Conservation (phyloP, 2,329 filamentous ascomycete genomes). For the Diaporthe ilicicola region DNA sequence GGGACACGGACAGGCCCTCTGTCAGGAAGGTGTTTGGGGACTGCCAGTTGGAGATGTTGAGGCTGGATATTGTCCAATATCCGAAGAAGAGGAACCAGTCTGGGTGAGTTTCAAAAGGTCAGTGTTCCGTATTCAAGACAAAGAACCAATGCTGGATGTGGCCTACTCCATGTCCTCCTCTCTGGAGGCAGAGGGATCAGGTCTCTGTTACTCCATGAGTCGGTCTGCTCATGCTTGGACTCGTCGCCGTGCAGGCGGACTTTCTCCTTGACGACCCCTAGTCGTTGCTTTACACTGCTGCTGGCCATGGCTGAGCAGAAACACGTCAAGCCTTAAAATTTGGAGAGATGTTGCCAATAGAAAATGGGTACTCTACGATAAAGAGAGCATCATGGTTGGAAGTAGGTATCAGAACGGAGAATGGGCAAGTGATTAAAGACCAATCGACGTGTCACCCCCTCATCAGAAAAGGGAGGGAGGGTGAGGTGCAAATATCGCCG, state of each 20-base stretch:
- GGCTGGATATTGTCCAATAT: conserved; percentile 41
- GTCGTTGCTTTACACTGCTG: neutral
- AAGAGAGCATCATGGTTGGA: neutral
- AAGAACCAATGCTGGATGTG: neutral
- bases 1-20: conserved; percentile 53
- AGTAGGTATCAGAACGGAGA: neutral
- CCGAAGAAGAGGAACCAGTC: conserved; percentile 34
- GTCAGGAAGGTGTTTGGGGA: conserved; percentile 55
- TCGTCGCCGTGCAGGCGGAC: conserved; percentile 31
- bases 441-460: neutral
- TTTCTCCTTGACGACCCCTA: conserved; percentile 26
- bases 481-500: too few relatives aligned
- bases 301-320: neutral
- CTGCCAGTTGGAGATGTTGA: conserved; percentile 53
- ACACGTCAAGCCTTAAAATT: neutral
- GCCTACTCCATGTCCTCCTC: conserved; percentile 32
- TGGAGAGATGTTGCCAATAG: too few relatives aligned
- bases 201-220: conserved; percentile 33
- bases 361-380: too few relatives aligned
- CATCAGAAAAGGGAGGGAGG: neutral
- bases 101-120: neutral
- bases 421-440: neutral
- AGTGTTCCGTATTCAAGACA: neutral
- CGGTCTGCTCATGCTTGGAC: conserved; percentile 29
- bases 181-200: conserved; percentile 32